A percentile compares a stretch with the other conserved stretches of the same genome.
Evolutionary conservation across 2,329 filamentous ascomycete genomes (phyloP).

Genomic region (Beauveria sp.): DNA sequence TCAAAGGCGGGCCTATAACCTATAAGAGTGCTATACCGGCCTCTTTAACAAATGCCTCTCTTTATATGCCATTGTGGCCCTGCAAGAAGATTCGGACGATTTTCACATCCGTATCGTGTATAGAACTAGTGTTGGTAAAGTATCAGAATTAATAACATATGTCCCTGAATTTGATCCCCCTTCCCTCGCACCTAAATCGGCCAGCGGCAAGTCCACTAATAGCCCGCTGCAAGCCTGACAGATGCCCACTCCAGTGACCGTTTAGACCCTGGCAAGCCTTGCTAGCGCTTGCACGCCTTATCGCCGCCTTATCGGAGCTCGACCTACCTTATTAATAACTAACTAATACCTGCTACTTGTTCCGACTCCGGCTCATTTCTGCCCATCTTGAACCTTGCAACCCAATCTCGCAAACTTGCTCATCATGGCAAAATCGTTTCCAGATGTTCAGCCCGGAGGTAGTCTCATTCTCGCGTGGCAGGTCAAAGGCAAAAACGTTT

Average conservation of each 20-base stretch:
- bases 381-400: constrained; percentile 2
- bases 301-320: constrained; percentile 16
- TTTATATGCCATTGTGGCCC: no score
- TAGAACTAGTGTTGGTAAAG: no score
- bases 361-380: constrained; percentile 5
- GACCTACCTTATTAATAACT: not conserved
- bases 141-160: no score
- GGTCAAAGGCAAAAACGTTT: constrained; percentile 75
- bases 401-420: not conserved
- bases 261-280: constrained; percentile 1
- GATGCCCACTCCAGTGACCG: not conserved
- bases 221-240: not conserved
- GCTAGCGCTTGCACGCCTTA: constrained; percentile 7
- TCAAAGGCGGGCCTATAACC: no score
- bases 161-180: no score
- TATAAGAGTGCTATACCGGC: no score
- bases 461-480: constrained; percentile 96
- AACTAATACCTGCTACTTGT: not conserved
- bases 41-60: no score
- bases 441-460: constrained; percentile 78
- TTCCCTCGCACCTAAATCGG: no score
- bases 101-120: no score
- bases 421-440: constrained; percentile 48
- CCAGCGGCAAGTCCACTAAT: not conserved
- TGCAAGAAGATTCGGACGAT: no score